phyloP scores from a whole-genome alignment of 345 rosid genomes.

The Populus davidiana region DNA sequence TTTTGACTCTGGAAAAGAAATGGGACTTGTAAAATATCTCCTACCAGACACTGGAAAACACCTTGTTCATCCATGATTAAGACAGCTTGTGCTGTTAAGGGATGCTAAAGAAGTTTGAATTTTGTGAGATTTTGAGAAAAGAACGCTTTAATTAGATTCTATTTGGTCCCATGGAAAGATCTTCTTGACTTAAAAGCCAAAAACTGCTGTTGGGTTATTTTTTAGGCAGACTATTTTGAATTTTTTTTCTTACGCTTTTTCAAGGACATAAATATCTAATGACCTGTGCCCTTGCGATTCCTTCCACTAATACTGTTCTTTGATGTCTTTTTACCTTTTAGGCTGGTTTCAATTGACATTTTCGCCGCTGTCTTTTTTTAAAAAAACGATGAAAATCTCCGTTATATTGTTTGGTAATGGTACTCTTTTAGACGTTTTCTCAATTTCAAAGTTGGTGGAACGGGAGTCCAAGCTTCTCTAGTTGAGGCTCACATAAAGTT shows the following conservation, averaged over 20 bases:
- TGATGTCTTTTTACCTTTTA: neutral
- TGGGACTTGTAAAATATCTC: neutral
- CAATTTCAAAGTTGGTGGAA: neutral
- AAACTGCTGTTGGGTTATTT: neutral
- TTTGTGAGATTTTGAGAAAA: neutral
- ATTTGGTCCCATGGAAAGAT: slow-evolving; percentile 11
- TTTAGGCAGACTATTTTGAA: neutral
- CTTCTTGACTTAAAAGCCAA: neutral
- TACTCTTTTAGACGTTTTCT: neutral
- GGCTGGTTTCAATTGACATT: neutral
- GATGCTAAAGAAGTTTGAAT: neutral
- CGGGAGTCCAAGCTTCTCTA: neutral
- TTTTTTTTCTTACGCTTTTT: too few relatives aligned
- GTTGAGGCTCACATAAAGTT: neutral
- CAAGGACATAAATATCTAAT: too few relatives aligned
- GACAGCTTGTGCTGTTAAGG: slow-evolving; percentile 9
- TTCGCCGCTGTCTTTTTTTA: neutral
- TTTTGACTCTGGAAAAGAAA: slow-evolving; percentile 18
- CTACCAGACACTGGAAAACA: slow-evolving; percentile 6
- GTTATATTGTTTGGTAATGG: neutral
- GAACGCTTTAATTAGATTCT: neutral
- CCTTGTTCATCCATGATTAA: slow-evolving; percentile 11
- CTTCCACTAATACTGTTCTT: neutral
- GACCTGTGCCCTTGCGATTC: neutral
- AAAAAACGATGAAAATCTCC: neutral